Evolutionary conservation across 2,329 filamentous ascomycete species (phyloP).

Genomic region (Paecilomyces sp.): DNA sequence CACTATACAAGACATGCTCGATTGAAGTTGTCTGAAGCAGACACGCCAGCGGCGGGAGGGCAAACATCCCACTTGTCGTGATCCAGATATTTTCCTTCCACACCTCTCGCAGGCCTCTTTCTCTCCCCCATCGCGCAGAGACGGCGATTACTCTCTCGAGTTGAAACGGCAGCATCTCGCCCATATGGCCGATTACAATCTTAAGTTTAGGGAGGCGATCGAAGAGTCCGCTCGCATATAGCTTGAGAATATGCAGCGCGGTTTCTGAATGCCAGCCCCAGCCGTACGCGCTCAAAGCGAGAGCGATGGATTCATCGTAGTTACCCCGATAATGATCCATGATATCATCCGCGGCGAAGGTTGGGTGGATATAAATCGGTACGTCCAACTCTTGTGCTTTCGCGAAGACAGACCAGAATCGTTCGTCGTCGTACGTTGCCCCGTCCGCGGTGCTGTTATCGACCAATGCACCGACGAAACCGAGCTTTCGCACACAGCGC

Average conservation of each 20-base stretch:
- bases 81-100: constrained; percentile 53
- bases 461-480: constrained; percentile 44
- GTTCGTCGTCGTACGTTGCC: constrained; percentile 37
- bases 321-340: constrained; percentile 33
- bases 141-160: constrained; percentile 33
- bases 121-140: constrained; percentile 19
- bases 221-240: constrained; percentile 50
- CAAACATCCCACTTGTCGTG: constrained; percentile 50
- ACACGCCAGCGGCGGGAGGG: constrained; percentile 41
- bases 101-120: constrained; percentile 37
- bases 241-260: constrained; percentile 26
- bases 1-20: constrained; percentile 50
- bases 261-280: constrained; percentile 35
- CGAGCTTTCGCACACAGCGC: constrained; percentile 35
- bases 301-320: constrained; percentile 17
- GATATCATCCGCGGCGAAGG: constrained; percentile 32
- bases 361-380: constrained; percentile 47
- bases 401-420: constrained; percentile 39
- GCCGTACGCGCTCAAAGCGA: constrained; percentile 12
- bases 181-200: constrained; percentile 49
- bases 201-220: constrained; percentile 49
- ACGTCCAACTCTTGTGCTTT: constrained; percentile 41
- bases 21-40: constrained; percentile 25
- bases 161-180: constrained; percentile 49
- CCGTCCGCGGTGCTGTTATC: constrained; percentile 36